Percentiles rank a stretch among this genome's conserved stretches.
These are phyloP conservation scores for Emmonsiellopsis sp. DNA, from an alignment of 2,329 filamentous ascomycete genomes.

Conservation along the genomic window DNA sequence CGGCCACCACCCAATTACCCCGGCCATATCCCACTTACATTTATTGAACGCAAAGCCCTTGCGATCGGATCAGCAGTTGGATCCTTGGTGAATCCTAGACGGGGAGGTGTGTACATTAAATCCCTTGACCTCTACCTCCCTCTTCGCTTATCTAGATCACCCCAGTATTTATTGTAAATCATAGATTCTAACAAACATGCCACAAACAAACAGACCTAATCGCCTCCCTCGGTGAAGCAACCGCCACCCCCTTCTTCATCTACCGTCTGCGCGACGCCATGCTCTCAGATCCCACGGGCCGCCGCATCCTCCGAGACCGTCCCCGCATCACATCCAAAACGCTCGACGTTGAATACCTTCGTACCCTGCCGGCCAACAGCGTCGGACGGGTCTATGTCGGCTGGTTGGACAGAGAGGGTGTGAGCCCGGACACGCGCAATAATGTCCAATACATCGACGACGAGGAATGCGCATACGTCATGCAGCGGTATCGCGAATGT, in stretches of 20 bases:
- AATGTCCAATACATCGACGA: constrained; percentile 85
- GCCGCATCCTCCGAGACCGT: constrained; percentile 80
- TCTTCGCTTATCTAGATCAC: not conserved
- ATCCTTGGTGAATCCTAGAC: constrained; percentile 62
- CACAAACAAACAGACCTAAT: constrained; percentile 61
- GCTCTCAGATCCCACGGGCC: constrained; percentile 73
- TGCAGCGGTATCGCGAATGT: constrained; percentile 95
- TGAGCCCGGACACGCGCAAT: constrained; percentile 80
- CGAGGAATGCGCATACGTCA: constrained; percentile 92
- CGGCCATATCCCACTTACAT: constrained; percentile 82
- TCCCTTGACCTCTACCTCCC: not conserved
- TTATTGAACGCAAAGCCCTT: constrained; percentile 64
- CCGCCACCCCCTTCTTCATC: constrained; percentile 91
- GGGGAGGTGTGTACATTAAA: constrained; percentile 51
- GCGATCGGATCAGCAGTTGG: constrained; percentile 52
- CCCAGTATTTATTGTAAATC: not conserved
- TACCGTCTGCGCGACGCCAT: constrained; percentile 84
- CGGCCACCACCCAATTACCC: constrained; percentile 81
- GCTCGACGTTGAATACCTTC: constrained; percentile 59
- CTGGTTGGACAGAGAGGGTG: constrained; percentile 91
- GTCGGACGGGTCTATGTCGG: constrained; percentile 74
- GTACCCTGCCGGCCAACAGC: constrained; percentile 59
- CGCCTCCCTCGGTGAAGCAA: constrained; percentile 86
- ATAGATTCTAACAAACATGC: constrained; percentile 1
- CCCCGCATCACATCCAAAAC: constrained; percentile 74